Evolutionary conservation across 441 rosid genomes (phyloP).

Genomic region (Erodium moschatum): DNA sequence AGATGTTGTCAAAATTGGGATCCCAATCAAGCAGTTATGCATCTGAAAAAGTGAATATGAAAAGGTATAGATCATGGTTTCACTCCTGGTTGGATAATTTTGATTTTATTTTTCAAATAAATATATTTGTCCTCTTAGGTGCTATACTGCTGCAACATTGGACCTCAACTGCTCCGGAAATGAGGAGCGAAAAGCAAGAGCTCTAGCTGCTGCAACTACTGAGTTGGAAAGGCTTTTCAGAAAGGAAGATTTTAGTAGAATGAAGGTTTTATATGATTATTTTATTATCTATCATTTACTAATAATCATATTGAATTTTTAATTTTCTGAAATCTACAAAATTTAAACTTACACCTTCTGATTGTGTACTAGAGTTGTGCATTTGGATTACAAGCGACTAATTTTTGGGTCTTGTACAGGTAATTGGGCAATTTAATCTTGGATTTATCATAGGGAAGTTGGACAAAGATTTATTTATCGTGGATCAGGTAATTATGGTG

Average conservation of each 20-base stretch:
- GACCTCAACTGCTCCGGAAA: slow-evolving; percentile 72
- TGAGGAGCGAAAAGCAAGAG: slow-evolving; percentile 69
- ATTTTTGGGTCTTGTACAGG: slow-evolving; percentile 34
- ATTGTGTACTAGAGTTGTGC: neutral
- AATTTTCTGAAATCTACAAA: neutral
- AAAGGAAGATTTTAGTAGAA: slow-evolving; percentile 75
- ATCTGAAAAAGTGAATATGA: slow-evolving; percentile 26
- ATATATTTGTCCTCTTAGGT: slow-evolving; percentile 30
- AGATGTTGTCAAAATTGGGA: slow-evolving; percentile 37
- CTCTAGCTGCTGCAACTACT: slow-evolving; percentile 75
- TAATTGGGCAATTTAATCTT: slow-evolving; percentile 93
- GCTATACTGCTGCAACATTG: slow-evolving; percentile 76
- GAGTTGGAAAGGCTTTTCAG: slow-evolving; percentile 83
- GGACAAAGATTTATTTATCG: slow-evolving; percentile 83
- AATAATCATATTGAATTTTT: neutral
- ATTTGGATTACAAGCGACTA: slow-evolving; percentile 4
- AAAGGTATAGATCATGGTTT: slow-evolving; percentile 30
- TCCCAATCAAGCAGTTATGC: slow-evolving; percentile 26
- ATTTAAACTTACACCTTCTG: neutral
- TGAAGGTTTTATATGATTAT: slow-evolving; percentile 54
- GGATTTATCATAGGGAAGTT: slow-evolving; percentile 90
- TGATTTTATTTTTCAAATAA: slow-evolving; percentile 2
- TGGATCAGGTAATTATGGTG: slow-evolving; percentile 68
- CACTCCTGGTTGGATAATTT: slow-evolving; percentile 13
- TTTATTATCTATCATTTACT: neutral